Conservation (phyloP, 1,139 yeast species). For the Hyphopichia buzzinii region DNA sequence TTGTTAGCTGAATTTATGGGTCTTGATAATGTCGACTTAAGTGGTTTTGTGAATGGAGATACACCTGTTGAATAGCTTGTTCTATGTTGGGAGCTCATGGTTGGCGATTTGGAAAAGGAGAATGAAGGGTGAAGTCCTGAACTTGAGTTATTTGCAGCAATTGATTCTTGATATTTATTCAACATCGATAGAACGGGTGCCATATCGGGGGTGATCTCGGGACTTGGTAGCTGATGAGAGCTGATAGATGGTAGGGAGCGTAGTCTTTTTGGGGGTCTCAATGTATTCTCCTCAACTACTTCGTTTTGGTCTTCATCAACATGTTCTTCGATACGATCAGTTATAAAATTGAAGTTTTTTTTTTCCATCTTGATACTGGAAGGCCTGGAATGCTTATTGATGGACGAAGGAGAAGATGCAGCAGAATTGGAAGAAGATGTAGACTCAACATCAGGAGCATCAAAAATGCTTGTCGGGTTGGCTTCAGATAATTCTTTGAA, state of each 20-base stretch:
- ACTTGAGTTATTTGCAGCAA: constrained; percentile 5
- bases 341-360: constrained; percentile 13
- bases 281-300: constrained; percentile 3
- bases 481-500: constrained; percentile 33
- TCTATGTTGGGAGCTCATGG: constrained; percentile 9
- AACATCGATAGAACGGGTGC: constrained; percentile 33
- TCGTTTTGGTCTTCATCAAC: constrained; percentile 11
- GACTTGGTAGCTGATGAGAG: constrained; percentile 34
- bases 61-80: constrained; percentile 18
- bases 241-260: not conserved
- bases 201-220: constrained; percentile 46
- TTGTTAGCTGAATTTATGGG: not conserved
- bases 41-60: constrained; percentile 24
- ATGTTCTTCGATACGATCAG: constrained; percentile 12
- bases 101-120: constrained; percentile 6
- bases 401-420: not conserved
- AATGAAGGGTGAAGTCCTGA: constrained; percentile 10
- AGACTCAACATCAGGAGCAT: not conserved
- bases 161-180: constrained; percentile 16
- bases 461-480: constrained; percentile 3
- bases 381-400: not conserved
- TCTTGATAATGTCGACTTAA: constrained; percentile 13
- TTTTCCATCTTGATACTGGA: not conserved
- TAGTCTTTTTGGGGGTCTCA: not conserved
- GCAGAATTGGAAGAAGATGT: not conserved